Conservation (phyloP, 306 rosid genomes). For the Mimosa pudica region DNA sequence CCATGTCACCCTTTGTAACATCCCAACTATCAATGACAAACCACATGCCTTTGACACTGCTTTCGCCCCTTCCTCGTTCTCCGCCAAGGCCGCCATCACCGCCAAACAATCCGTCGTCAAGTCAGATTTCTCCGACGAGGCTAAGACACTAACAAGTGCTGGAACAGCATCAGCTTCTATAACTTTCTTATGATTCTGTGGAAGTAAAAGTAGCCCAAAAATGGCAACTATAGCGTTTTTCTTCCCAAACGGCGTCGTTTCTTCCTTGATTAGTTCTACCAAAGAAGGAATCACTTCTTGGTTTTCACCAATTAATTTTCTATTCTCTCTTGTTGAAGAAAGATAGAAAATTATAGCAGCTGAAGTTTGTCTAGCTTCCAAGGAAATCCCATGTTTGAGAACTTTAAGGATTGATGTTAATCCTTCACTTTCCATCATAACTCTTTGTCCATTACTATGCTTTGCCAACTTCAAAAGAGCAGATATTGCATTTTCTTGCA, state of each 20-base stretch:
- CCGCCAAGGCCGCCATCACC: constrained; percentile 64
- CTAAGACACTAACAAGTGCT: constrained; percentile 45
- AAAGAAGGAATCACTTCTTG: constrained; percentile 54
- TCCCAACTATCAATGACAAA: constrained; percentile 38
- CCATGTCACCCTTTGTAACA: constrained; percentile 38
- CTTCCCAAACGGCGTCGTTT: constrained; percentile 63
- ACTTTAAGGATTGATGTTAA: constrained; percentile 44
- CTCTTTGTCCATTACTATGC: constrained; percentile 50
- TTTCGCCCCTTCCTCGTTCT: constrained; percentile 55
- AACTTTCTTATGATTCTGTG: constrained; percentile 53
- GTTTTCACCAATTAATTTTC: constrained; percentile 61
- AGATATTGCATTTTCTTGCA: constrained; percentile 62
- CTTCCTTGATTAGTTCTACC: constrained; percentile 58
- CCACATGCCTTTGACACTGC: constrained; percentile 42
- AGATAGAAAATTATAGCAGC: constrained; percentile 76
- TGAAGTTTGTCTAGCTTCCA: constrained; percentile 64
- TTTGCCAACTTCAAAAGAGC: constrained; percentile 80
- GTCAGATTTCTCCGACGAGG: constrained; percentile 49
- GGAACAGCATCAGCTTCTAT: constrained; percentile 59
- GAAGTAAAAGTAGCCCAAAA: constrained; percentile 58
- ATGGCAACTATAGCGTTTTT: constrained; percentile 78
- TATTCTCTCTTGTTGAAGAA: constrained; percentile 53
- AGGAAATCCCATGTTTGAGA: constrained; percentile 51
- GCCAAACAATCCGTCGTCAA: constrained; percentile 57
- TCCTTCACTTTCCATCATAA: constrained; percentile 54